Evolutionary conservation across 495 filamentous ascomycete genomes (phyloP).

Genomic region (Schizothecium vesticola): DNA sequence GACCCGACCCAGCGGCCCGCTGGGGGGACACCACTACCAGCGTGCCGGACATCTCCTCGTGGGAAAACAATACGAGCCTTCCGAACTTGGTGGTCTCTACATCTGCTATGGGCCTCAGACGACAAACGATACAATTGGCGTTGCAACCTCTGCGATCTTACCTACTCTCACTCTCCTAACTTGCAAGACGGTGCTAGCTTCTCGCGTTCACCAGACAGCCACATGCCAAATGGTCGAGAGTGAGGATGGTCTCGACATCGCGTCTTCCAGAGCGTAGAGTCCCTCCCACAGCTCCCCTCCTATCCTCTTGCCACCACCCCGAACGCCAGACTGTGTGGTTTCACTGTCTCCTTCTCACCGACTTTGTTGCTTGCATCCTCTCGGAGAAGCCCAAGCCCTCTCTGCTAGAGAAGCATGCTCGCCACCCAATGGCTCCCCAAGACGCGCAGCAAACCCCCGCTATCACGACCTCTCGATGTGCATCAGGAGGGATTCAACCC

Average conservation of each 20-base stretch:
- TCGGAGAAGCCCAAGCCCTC: not conserved
- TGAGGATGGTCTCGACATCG: no score
- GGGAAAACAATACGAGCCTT: not conserved
- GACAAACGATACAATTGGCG: no score
- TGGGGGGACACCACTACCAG: no score
- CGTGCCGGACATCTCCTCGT: not conserved
- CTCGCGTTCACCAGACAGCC: no score
- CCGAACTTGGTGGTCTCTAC: no score
- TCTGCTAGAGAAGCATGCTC: not conserved
- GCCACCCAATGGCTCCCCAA: not conserved
- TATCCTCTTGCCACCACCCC: not conserved
- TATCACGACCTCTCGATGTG: conserved; percentile 3
- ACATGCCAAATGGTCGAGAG: no score
- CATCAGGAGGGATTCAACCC: not conserved
- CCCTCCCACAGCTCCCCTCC: not conserved
- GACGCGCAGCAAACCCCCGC: not conserved
- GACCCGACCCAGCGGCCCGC: no score
- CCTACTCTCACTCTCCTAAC: no score
- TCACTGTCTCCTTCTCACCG: conserved; percentile 13
- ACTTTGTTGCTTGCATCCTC: conserved; percentile 17
- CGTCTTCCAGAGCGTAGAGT: no score
- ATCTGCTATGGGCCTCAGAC: no score
- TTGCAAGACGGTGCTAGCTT: no score
- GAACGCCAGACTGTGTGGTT: not conserved
- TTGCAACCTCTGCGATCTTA: no score